Base-by-base conservation (phyloP, 805 yeast genomes). In the Sungouiella thailandica region DNA sequence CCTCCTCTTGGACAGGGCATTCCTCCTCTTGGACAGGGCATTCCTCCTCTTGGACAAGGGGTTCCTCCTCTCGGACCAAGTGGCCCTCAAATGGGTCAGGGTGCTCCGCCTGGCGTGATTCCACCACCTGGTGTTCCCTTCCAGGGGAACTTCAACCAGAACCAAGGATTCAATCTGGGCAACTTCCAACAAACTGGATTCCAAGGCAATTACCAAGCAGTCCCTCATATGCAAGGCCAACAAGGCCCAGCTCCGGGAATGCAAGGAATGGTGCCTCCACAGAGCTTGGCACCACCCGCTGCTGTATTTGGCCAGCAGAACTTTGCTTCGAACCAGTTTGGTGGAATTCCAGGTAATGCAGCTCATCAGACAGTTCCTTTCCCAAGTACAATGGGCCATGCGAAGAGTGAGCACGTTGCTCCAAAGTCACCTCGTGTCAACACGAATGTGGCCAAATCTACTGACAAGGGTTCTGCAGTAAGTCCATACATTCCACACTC, bases 401-500 rank as follows among this genome's bases (percentile, higher is more conserved):
- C 8, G 9, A 19, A 19, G 16, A 22, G 19, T 6, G 30, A 7
- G 7, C 11, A 12, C 12, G 24, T 29, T 8, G 30, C 33, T 7
- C 23, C 33, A 17, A 36, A 16, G 27, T 22, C 32, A 5, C 43
- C 50, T 6, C 44, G 51, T 2, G 37, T 49, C 31, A 59, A 59
- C 34, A 57, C 62, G 2, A 52, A 49, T 32, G 46, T 58, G 7
- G 35, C 52, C 8, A 44, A 49, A 31, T 31, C 34, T 5, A 37
- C 44, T 14, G 53, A 53, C 6, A 37, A 47, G 18, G 43, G 46
- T 27, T 44, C 60, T 17, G 42, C 53, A 20, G 35, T 52, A 14
- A 62, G 69, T 36, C 70, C 71, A 2, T 66, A 66, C 41, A 65
- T 66, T 8, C 72, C 72, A 1, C 54, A 57, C 29, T 53, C 67